These are phyloP conservation scores for Ogataea dorogensis DNA, from an alignment of 805 yeast genomes.

Conservation along the genomic window DNA sequence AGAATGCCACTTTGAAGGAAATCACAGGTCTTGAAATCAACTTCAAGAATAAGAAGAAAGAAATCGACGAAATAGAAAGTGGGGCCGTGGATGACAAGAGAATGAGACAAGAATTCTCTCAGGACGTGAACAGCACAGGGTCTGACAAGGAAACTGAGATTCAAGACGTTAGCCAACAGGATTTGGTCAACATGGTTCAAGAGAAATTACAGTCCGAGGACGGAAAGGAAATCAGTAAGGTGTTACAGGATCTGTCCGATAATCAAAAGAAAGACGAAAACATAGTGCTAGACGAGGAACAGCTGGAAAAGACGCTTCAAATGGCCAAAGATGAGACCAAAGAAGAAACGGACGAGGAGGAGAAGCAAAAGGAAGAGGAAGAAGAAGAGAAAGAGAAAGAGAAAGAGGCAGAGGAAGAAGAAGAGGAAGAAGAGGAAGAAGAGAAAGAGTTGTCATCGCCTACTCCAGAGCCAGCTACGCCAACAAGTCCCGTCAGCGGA, in stretches of 20 bases:
- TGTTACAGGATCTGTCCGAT: constrained; percentile 6
- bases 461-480: constrained; percentile 23
- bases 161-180: constrained; percentile 12
- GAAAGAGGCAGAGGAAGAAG: constrained; percentile 1
- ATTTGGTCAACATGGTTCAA: constrained; percentile 5
- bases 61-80: constrained; percentile 40
- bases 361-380: constrained; percentile 9
- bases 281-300: constrained; percentile 7
- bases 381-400: constrained; percentile 5
- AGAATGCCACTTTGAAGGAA: constrained; percentile 33
- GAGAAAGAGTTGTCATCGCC: constrained; percentile 16
- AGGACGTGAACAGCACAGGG: constrained; percentile 1
- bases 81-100: constrained; percentile 40
- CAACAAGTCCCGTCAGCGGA: constrained; percentile 11
- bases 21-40: constrained; percentile 40
- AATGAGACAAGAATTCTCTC: constrained; percentile 29
- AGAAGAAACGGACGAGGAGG: constrained; percentile 10
- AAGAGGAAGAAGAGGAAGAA: constrained; percentile 1
- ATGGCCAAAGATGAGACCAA: constrained; percentile 6
- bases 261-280: constrained; percentile 5
- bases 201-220: constrained; percentile 13
- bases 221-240: constrained; percentile 7
- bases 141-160: no score
- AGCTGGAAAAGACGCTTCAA: constrained; percentile 6
- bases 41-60: constrained; percentile 35